Base-by-base conservation (phyloP, 305 asterid genomes). In the Coffea humblotiana region DNA sequence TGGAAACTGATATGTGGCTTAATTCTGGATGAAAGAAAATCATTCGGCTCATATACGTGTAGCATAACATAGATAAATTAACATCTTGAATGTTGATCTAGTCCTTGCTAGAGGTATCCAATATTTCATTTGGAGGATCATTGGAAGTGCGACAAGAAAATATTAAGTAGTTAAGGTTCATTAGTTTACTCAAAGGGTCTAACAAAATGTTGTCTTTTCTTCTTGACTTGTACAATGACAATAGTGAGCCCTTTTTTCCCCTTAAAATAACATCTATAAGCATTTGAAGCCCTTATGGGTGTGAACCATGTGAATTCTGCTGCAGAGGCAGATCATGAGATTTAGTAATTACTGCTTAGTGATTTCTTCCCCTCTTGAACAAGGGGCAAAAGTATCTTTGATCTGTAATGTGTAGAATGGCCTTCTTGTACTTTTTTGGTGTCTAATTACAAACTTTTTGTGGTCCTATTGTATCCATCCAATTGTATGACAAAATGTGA, bases 401-500 rank as follows among this genome's bases (percentile, higher is more conserved):
- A 60, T 21, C n/a, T 60, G 65, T 21, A 21, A 60, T 23, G 29
- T 21, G 65, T 29, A 60, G 29, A 60, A 60, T 60, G 2, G 29
- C 27, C 37, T 27, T 64, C 19, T 12, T n/a, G 43, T 40, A 40
- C 43, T 64, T 63, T 58, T 25, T 0, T 27, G 19, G 2, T 71
- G 9, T 71, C 74, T 71, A 6, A n/a, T 21, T 70, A 21, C 74
- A 70, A 40, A 70, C 74, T 70, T 70, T 32, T 70, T 10, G 47
- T 19, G 11, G 15, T 35, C 37, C 49, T 68, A 16, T 6, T 16
- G 48, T 6, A 48, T 32, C 63, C 18, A n/a, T 51, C 23, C 35
- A 23, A 37, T 60, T 27, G 51, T 47, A 12, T 19, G 18, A 27
- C 29, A 40, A 35, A 12, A 51, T 23, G 32, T 19, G n/a, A 2